These are phyloP conservation scores for Ajuga reptans DNA, from an alignment of 305 asterid species.

Conservation along the genomic window DNA sequence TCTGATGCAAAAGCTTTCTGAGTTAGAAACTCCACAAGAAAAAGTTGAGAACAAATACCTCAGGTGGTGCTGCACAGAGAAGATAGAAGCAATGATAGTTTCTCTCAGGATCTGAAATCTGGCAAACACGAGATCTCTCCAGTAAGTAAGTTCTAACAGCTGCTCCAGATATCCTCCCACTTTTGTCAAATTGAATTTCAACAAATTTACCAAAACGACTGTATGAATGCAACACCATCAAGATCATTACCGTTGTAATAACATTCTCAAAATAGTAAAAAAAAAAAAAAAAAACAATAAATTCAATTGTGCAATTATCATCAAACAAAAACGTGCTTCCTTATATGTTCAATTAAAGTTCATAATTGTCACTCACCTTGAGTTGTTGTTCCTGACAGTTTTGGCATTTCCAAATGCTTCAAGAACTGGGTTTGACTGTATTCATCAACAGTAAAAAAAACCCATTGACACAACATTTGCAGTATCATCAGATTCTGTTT, in stretches of 20 bases:
- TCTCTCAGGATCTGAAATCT: conserved; percentile 91
- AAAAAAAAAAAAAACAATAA: background rate
- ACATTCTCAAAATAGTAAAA: background rate
- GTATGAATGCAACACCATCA: conserved; percentile 29
- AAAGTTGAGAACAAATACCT: conserved; percentile 39
- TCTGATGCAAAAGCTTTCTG: conserved; percentile 15
- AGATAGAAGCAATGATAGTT: conserved; percentile 98
- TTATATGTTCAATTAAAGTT: conserved; percentile 22
- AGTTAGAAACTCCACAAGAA: conserved; percentile 11
- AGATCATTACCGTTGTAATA: conserved; percentile 14
- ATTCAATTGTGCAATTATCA: conserved; percentile 11
- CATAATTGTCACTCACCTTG: conserved; percentile 73
- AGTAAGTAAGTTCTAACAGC: conserved; percentile 93
- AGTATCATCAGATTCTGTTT: conserved; percentile 18
- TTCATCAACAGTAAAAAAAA: conserved; percentile 21
- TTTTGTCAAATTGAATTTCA: conserved; percentile 93
- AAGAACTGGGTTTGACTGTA: conserved; percentile 98
- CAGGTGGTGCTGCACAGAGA: conserved; percentile 94
- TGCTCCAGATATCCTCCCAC: conserved; percentile 98
- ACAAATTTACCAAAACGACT: conserved; percentile 99
- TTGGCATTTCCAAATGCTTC: conserved; percentile 60
- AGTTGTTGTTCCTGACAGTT: conserved; percentile 91
- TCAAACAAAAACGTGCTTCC: conserved; percentile 1
- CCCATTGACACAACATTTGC: conserved; percentile 23
- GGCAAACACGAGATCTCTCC: conserved; percentile 99